Evolutionary conservation across 345 rosid species (phyloP).

Genomic region (Aquilaria sinensis): DNA sequence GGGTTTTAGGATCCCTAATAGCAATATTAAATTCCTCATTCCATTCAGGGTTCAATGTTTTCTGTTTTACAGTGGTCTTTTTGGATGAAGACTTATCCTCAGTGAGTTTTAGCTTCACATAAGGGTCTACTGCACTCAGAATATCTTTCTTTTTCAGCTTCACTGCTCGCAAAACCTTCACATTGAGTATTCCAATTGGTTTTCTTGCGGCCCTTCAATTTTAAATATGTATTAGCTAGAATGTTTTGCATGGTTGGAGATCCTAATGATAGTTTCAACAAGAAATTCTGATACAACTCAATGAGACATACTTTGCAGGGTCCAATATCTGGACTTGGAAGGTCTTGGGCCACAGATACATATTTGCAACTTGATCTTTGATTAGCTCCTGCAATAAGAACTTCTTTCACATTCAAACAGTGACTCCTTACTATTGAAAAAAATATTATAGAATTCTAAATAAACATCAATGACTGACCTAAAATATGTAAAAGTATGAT

Average conservation of each 20-base stretch:
- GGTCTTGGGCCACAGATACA: constrained; percentile 94
- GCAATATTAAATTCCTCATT: constrained; percentile 64
- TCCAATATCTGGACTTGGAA: constrained; percentile 64
- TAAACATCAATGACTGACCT: too few species aligned
- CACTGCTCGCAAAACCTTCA: constrained; percentile 61
- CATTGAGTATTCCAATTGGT: constrained; percentile 74
- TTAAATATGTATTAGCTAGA: constrained; percentile 1
- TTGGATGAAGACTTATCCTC: constrained; percentile 72
- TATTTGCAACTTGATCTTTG: constrained; percentile 79
- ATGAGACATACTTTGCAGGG: constrained; percentile 46
- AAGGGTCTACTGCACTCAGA: constrained; percentile 83
- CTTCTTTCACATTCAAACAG: constrained; percentile 1
- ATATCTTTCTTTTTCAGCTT: constrained; percentile 80
- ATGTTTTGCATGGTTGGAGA: too few species aligned
- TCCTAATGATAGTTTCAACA: not conserved
- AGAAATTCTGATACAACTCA: not conserved
- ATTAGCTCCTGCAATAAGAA: constrained; percentile 54
- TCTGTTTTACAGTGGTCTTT: constrained; percentile 80
- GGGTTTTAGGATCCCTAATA: constrained; percentile 73
- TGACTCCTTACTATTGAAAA: too few species aligned
- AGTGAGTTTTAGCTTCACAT: constrained; percentile 69
- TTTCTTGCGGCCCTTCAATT: constrained; percentile 58
- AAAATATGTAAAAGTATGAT: not conserved
- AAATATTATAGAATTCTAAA: too few species aligned
- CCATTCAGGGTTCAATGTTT: constrained; percentile 92